These are phyloP conservation scores for Manihot esculenta DNA, from an alignment of 441 rosid species.

Conservation along the genomic window DNA sequence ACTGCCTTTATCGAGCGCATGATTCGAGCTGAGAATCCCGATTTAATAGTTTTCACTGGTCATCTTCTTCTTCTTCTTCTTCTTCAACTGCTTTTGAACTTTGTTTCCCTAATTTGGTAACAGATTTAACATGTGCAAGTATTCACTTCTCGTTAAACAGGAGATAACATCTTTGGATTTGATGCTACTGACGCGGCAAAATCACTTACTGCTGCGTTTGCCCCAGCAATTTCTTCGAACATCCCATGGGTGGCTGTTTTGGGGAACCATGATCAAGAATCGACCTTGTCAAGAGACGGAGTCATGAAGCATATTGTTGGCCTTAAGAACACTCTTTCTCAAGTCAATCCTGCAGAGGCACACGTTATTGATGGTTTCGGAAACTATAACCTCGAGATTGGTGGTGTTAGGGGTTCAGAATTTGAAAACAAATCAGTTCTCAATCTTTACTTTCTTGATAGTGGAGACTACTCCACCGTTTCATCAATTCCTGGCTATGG, in stretches of 20 bases:
- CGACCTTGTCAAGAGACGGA: constrained; percentile 59
- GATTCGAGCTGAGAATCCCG: constrained; percentile 72
- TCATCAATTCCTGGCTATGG: constrained; percentile 58
- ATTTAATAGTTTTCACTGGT: constrained; percentile 85
- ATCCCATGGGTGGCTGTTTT: constrained; percentile 83
- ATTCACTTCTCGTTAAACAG: constrained; percentile 32
- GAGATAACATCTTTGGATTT: constrained; percentile 63
- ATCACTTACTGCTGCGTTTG: constrained; percentile 63
- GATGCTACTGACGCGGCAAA: constrained; percentile 60
- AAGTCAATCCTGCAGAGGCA: constrained; percentile 53
- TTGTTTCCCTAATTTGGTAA: background rate
- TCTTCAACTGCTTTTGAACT: background rate
- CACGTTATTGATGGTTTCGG: constrained; percentile 74
- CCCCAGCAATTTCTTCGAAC: constrained; percentile 60
- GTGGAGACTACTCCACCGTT: constrained; percentile 68
- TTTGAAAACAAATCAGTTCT: constrained; percentile 70
- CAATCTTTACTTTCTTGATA: constrained; percentile 72
- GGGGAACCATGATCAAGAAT: constrained; percentile 87
- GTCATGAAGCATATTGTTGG: constrained; percentile 68
- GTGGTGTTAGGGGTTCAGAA: constrained; percentile 61
- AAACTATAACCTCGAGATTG: constrained; percentile 67
- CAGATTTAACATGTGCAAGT: background rate
- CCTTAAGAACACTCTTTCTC: constrained; percentile 57
- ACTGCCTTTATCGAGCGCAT: constrained; percentile 61
- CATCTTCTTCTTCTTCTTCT: background rate